Evolutionary conservation across 495 filamentous ascomycete species (phyloP), one percentile per base, ranked within the genome.

Genomic region (Xylaria venustula): DNA sequence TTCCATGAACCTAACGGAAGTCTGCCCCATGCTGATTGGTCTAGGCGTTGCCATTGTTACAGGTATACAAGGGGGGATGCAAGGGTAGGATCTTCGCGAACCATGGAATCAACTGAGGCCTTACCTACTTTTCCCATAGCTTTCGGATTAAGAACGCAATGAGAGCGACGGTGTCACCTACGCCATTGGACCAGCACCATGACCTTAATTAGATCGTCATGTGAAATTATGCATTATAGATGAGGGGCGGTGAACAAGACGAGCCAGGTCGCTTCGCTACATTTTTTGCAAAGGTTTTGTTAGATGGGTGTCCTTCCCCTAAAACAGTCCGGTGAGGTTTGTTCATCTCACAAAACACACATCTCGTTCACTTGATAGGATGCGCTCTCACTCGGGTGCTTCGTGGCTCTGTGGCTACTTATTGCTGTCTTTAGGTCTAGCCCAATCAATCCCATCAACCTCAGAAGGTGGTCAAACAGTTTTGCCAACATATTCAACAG

Each of bases 381-480:
- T 73, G 70, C 66, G 62, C 41, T 54, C 40, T 22, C 54, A 58
- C 51, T 30, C 49, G 17, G 0, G 54, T 41, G 50, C 64, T 7
- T 68, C 65, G 28, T 54, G 68, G 17, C 46, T 71, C 22, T 64
- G 56, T 54, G 48, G 65, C 52, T 58, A 70, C 19, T 26, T 57
- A 36, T 40, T 76, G 45, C 22, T 71, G 7, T 34, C 63, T 22
- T 57, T 63, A 0, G 61, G 65, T 9, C 32, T 49, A 9, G 73
- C 72, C 19, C 72, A 74, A 55, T 61, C 64, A 9, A 60, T 67
- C 53, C 61, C 69, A 17, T 57, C 72, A 17, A 54, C 67, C 49
- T 53, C 62, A 50, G 42, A 63, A 54, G 40, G 46, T 36, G 45
- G 54, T 15, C 45, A 60, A 11, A 64, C 69, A 36, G 54, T 58